Evolutionary conservation across 1,284 basidiomycete genomes (phyloP).

Genomic region (Rugosomyces carneus): DNA sequence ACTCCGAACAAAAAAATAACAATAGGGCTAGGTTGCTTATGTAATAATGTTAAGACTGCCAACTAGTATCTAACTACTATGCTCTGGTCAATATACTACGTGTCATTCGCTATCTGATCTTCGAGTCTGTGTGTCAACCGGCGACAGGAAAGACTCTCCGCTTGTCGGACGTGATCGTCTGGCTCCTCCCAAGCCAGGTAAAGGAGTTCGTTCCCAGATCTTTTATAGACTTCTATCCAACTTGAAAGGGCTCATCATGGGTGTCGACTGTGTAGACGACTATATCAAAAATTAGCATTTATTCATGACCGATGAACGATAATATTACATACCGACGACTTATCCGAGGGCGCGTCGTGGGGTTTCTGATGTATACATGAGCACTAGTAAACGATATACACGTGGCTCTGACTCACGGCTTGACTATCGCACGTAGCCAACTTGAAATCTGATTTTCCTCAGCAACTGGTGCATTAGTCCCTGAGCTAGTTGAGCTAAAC

Average conservation of each 20-base stretch:
- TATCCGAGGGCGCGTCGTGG: no score
- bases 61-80: not conserved
- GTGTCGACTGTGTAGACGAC: not conserved
- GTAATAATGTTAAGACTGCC: slow-evolving; percentile 13
- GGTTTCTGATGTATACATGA: no score
- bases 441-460: no score
- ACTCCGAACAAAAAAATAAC: slow-evolving; percentile 6
- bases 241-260: not conserved
- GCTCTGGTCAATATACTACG: not conserved
- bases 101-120: not conserved
- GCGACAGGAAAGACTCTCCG: not conserved
- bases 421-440: no score
- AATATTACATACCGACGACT: no score
- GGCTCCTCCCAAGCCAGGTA: not conserved
- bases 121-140: not conserved
- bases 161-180: not conserved
- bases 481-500: no score
- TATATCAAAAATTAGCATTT: no score
- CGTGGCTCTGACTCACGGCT: no score
- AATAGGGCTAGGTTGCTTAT: slow-evolving; percentile 9
- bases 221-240: not conserved
- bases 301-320: no score
- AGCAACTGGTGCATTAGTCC: no score
- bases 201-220: not conserved
- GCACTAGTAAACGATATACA: no score